Evolutionary conservation across 164 flowering plant species (phyloP).

Genomic region (Macadamia integrifolia): DNA sequence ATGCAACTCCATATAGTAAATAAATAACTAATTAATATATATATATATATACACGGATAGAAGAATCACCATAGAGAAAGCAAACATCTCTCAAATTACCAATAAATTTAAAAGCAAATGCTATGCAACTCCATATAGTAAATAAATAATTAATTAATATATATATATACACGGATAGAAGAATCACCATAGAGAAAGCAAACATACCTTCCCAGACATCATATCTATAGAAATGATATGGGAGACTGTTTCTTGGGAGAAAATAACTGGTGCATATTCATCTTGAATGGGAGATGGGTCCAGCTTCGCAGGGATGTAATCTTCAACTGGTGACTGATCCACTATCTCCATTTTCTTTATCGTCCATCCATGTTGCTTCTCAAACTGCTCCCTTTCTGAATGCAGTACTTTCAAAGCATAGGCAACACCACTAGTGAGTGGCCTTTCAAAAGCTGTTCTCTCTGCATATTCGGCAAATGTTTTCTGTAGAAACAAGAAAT

Average conservation of each 20-base stretch:
- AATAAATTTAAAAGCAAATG: too few species aligned
- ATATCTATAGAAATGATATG: constrained; percentile 95
- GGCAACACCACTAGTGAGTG: constrained; percentile 95
- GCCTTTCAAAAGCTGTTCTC: constrained; percentile 93
- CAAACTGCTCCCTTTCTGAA: constrained; percentile 78
- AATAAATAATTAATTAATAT: too few species aligned
- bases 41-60: too few species aligned
- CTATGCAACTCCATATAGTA: not conserved
- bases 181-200: not conserved
- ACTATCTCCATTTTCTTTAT: constrained; percentile 89
- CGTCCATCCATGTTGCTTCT: constrained; percentile 74
- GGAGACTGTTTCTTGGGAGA: constrained; percentile 85
- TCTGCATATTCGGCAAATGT: constrained; percentile 91
- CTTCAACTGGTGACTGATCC: constrained; percentile 76
- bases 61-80: not conserved
- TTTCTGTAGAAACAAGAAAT: constrained; percentile 45
- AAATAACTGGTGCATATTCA: constrained; percentile 98
- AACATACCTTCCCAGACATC: constrained; percentile 92
- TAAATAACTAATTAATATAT: not conserved
- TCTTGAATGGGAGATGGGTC: constrained; percentile 76
- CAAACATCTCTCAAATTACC: too few species aligned
- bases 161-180: not conserved
- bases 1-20: not conserved
- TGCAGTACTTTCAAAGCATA: constrained; percentile 85
- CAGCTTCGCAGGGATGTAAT: constrained; percentile 61